Base-by-base conservation (phyloP, 2,329 filamentous ascomycete species). In the Xylariaceae sp. region DNA sequence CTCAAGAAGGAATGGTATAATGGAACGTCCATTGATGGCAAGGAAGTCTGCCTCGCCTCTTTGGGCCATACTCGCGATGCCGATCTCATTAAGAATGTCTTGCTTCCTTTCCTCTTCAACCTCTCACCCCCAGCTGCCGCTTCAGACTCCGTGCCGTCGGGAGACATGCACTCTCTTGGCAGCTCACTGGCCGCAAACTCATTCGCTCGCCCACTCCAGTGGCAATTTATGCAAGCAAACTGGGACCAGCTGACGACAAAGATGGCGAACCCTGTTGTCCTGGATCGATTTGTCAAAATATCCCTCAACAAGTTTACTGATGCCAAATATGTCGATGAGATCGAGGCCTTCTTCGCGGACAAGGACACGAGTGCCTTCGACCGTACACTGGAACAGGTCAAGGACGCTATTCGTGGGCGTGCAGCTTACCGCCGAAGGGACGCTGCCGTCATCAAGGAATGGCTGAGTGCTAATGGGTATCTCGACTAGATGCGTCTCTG, bases 321-420 rank as follows among this genome's bases (percentile, higher is more conserved):
- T 54, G 67, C 72, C 12, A 75, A 77, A 48, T 74, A 80, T 13
- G 77, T 88, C 48, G 73, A 81, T 50, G 89, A 96, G 40, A 93
- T 98, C 55, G 74, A 83, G 37, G 63, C 68, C 3, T 98, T 98
- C 74, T 98, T 97, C 72, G 74, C 78, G 54, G 77, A 78, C 56
- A 95, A 91, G 72, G 87, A 97, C 59, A 91, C 86, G 15, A 81
- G 81, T 56, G 86, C 83, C 37, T 97, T 90, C 64, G 87, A 94
- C 62, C 83, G 93, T 41, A 90, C 88, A 3, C 68, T 98, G 38
- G 83, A 85, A 51, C 88, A 94, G 51, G 84, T 91, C 48, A 83
- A 83, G 62, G 93, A 97, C 62, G 89, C 84, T 48, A 87, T 97
- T 51, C 79, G 83, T 32, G 88, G 86, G 9, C 84, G 90, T 56